A percentile compares a stretch with the other conserved stretches of the same genome.
Evolutionary conservation across 2,329 filamentous ascomycete genomes (phyloP).

Genomic region (Xylariaceae sp.): DNA sequence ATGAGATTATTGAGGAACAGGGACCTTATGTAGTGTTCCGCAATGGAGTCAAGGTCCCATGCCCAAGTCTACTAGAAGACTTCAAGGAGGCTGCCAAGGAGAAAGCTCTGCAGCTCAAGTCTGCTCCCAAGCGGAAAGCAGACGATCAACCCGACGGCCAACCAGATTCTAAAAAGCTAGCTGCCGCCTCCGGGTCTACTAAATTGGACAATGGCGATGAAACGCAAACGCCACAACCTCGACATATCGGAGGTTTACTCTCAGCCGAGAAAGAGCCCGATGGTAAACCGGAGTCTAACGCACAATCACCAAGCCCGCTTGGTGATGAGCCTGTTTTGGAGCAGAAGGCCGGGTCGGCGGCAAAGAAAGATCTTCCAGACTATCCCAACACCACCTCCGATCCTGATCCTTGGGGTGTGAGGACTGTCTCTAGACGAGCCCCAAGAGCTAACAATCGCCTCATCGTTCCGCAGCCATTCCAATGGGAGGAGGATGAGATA

Average conservation of each 20-base stretch:
- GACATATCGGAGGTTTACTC: conserved; percentile 45
- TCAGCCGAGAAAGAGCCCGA: conserved; percentile 39
- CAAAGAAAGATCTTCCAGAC: conserved; percentile 35
- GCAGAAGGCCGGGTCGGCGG: conserved; percentile 25
- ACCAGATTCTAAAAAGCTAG: conserved; percentile 52
- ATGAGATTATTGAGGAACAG: conserved; percentile 30
- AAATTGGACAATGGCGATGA: conserved; percentile 36
- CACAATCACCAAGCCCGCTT: conserved; percentile 31
- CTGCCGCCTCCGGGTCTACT: conserved; percentile 38
- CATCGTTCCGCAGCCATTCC: conserved; percentile 52
- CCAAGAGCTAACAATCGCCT: conserved; percentile 54
- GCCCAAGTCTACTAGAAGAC: conserved; percentile 38
- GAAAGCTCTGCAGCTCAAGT: conserved; percentile 39
- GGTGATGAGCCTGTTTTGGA: conserved; percentile 28
- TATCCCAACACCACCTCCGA: conserved; percentile 47
- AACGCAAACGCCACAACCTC: conserved; percentile 38
- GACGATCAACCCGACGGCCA: conserved; percentile 53
- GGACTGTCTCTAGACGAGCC: conserved; percentile 48
- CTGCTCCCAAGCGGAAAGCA: conserved; percentile 52
- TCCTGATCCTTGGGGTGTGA: conserved; percentile 56
- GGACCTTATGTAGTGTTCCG: conserved; percentile 32
- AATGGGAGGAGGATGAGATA: conserved; percentile 57
- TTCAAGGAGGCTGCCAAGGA: conserved; percentile 36
- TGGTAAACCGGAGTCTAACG: conserved; percentile 39
- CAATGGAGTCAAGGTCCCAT: conserved; percentile 38